A percentile compares a stretch with the other conserved stretches of the same genome.
phyloP scores from a whole-genome alignment of 2,329 filamentous ascomycete genomes.

The Phaeoacremonium minimum region DNA sequence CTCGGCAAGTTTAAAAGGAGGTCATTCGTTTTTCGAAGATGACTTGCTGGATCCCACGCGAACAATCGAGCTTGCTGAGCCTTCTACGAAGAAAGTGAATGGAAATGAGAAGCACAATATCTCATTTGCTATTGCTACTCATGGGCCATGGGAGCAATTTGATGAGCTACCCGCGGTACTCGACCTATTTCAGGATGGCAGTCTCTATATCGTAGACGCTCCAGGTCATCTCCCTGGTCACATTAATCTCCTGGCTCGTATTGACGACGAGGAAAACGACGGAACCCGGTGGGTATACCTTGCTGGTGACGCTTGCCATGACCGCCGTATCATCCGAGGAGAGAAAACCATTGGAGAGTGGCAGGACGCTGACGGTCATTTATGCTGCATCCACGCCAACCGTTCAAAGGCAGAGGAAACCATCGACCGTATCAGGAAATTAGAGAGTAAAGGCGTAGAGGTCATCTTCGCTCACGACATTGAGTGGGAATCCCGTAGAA shows the following conservation, averaged over 20 bases:
- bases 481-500: too few species aligned
- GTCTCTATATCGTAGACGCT: conserved; percentile 37
- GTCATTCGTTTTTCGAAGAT: conserved; percentile 35
- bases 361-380: conserved; percentile 33
- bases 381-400: conserved; percentile 44
- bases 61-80: conserved; percentile 11
- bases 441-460: conserved; percentile 29
- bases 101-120: too few species aligned
- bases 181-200: conserved; percentile 38
- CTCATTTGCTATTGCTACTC: too few species aligned
- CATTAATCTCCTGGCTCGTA: conserved; percentile 37
- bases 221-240: conserved; percentile 45
- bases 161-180: conserved; percentile 9
- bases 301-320: conserved; percentile 45
- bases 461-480: conserved; percentile 44
- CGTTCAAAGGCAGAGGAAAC: conserved; percentile 33
- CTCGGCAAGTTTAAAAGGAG: conserved; percentile 12
- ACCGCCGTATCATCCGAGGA: conserved; percentile 37
- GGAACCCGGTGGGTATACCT: conserved; percentile 37
- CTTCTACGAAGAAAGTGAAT: too few species aligned
- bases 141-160: conserved; percentile 7
- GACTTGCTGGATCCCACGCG: conserved; percentile 31
- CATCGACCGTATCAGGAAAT: conserved; percentile 25
- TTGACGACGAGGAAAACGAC: conserved; percentile 12
- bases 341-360: conserved; percentile 45